Conservation (phyloP, 2,329 filamentous ascomycete species). For the Cordyceps tenuipes region DNA sequence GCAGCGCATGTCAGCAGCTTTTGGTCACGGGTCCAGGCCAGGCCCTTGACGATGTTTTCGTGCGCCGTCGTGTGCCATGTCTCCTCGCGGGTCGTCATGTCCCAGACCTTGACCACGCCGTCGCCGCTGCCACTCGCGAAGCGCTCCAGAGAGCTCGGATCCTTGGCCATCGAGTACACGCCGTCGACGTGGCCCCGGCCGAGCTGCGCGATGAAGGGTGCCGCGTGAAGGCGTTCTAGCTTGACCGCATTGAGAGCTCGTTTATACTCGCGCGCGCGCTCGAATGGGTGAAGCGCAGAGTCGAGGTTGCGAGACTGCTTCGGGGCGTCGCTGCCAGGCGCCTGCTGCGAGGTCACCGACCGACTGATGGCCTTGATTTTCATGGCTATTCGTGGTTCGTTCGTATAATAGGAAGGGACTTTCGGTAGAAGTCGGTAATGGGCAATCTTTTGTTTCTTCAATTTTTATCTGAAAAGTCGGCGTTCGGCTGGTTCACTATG, state of each 20-base stretch:
- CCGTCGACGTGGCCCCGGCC: conserved; percentile 90
- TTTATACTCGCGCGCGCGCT: conserved; percentile 68
- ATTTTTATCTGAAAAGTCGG: neutral
- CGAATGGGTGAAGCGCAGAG: conserved; percentile 81
- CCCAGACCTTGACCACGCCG: conserved; percentile 90
- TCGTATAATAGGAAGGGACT: neutral
- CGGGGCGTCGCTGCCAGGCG: conserved; percentile 56
- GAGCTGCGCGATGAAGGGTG: conserved; percentile 71
- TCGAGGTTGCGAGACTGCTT: conserved; percentile 67
- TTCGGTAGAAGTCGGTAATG: neutral
- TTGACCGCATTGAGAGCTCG: conserved; percentile 69
- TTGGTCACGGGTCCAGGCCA: conserved; percentile 80
- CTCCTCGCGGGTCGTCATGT: conserved; percentile 62
- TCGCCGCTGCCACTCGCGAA: conserved; percentile 83
- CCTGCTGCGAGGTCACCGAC: conserved; percentile 55
- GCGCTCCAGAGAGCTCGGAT: conserved; percentile 63
- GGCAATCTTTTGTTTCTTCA: neutral
- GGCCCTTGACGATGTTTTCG: conserved; percentile 85
- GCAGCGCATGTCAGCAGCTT: conserved; percentile 81
- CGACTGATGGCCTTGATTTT: conserved; percentile 62
- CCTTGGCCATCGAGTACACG: conserved; percentile 68
- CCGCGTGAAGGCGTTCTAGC: conserved; percentile 80
- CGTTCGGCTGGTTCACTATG: too few species aligned
- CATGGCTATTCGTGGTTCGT: conserved; percentile 23
- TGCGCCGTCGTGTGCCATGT: conserved; percentile 75